These are phyloP conservation scores for Pleurotus tuoliensis DNA, from an alignment of 768 basidiomycete genomes.

Conservation along the genomic window DNA sequence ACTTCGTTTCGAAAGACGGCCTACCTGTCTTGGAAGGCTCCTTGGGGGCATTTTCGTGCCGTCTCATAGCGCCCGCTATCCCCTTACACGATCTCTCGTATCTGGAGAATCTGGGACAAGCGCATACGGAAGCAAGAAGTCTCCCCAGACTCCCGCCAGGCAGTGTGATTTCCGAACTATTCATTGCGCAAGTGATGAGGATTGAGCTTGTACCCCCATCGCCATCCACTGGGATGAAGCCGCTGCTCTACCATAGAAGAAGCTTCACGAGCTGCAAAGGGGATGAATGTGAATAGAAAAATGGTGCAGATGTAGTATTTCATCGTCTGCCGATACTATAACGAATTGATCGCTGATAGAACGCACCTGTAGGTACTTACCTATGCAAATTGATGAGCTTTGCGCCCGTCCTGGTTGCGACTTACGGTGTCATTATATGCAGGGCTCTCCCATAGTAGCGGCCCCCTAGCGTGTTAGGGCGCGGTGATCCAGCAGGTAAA, in stretches of 20 bases:
- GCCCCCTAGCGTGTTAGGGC: too few species aligned
- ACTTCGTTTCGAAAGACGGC: conserved; percentile 45
- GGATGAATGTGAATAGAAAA: too few species aligned
- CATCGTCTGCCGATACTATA: too few species aligned
- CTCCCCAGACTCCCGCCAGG: conserved; percentile 14
- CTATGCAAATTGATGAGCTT: too few species aligned
- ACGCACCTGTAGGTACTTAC: too few species aligned
- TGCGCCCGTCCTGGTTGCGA: too few species aligned
- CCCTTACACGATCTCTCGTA: conserved; percentile 54
- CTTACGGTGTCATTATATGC: too few species aligned
- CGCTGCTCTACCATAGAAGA: conserved; percentile 63
- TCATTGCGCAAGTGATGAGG: conserved; percentile 73
- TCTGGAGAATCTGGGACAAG: conserved; percentile 20
- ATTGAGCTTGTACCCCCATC: conserved; percentile 37
- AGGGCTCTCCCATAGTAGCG: too few species aligned
- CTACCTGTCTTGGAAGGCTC: conserved; percentile 55
- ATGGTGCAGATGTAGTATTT: too few species aligned
- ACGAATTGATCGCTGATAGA: too few species aligned
- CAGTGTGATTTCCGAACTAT: conserved; percentile 60
- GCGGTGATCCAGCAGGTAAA: too few species aligned
- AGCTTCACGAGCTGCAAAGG: conserved; percentile 49
- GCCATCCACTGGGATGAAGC: conserved; percentile 29
- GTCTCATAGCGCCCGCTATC: conserved; percentile 55
- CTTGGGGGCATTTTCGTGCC: conserved; percentile 73
- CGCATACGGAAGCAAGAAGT: conserved; percentile 11